These are phyloP conservation scores for Zygotorulaspora chibaensis DNA, from an alignment of 805 yeast genomes.

Conservation along the genomic window DNA sequence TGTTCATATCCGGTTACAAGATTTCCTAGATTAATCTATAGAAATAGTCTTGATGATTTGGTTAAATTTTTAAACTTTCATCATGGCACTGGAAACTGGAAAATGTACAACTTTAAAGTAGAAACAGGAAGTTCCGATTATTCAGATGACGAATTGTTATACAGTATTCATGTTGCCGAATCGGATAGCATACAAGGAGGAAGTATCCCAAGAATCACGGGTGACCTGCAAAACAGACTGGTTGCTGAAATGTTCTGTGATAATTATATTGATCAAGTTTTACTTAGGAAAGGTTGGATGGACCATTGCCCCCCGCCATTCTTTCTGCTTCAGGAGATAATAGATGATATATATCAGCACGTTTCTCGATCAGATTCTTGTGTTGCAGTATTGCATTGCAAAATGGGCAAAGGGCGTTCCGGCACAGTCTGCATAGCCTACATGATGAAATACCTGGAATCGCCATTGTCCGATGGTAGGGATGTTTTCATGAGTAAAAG, in stretches of 20 bases:
- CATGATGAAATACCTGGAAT: constrained; percentile 47
- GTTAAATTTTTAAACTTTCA: constrained; percentile 42
- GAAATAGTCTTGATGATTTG: constrained; percentile 51
- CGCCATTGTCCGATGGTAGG: constrained; percentile 45
- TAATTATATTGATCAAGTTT: constrained; percentile 4
- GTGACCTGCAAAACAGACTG: background rate
- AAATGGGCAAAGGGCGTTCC: constrained; percentile 88
- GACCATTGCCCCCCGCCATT: constrained; percentile 81
- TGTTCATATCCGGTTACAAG: constrained; percentile 67
- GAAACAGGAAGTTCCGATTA: constrained; percentile 46
- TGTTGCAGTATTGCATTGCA: constrained; percentile 77
- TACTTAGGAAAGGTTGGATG: constrained; percentile 48
- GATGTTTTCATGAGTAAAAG: constrained; percentile 51
- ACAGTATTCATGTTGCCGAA: background rate
- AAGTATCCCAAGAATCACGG: background rate
- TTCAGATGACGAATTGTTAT: constrained; percentile 21
- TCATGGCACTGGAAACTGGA: constrained; percentile 58
- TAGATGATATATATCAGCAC: constrained; percentile 44
- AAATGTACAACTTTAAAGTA: constrained; percentile 64
- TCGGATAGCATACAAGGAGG: background rate
- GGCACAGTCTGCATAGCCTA: constrained; percentile 73
- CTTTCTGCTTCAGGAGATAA: constrained; percentile 40
- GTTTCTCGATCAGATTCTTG: constrained; percentile 35
- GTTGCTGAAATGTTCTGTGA: constrained; percentile 3
- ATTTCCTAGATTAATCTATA: constrained; percentile 42